Percentiles rank a stretch among this genome's conserved stretches.
These are phyloP conservation scores for Microstroma glucosiphilum DNA, from an alignment of 1,284 basidiomycete species.

Conservation along the genomic window DNA sequence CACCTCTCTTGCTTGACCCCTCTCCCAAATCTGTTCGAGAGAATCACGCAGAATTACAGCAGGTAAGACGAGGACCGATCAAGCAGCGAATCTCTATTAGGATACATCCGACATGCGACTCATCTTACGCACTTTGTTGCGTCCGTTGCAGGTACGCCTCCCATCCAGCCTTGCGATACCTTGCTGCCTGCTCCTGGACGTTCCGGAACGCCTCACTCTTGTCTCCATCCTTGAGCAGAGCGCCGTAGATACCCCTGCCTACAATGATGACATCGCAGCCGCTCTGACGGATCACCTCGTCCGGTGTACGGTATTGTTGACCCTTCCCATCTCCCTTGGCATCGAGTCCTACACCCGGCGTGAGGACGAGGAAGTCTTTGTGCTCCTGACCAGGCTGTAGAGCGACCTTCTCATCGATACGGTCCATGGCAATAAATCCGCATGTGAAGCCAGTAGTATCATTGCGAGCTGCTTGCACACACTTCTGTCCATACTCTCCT, in stretches of 20 bases:
- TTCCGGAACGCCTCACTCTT: slow-evolving; percentile 54
- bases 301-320: slow-evolving; percentile 91
- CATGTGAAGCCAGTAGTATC: slow-evolving; percentile 40
- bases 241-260: slow-evolving; percentile 85
- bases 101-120: too few species aligned
- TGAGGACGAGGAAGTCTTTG: slow-evolving; percentile 82
- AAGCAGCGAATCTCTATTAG: too few species aligned
- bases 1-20: too few species aligned
- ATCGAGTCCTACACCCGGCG: slow-evolving; percentile 87
- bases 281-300: slow-evolving; percentile 70
- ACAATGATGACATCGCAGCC: slow-evolving; percentile 99
- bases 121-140: slow-evolving; percentile 13
- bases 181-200: slow-evolving; percentile 67
- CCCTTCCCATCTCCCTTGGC: slow-evolving; percentile 79
- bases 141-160: slow-evolving; percentile 67
- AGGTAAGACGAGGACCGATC: too few species aligned
- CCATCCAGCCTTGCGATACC: slow-evolving; percentile 84
- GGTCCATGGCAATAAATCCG: slow-evolving; percentile 65
- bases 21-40: too few species aligned
- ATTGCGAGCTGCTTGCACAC: slow-evolving; percentile 58
- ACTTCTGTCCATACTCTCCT: slow-evolving; percentile 75
- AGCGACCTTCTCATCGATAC: slow-evolving; percentile 60
- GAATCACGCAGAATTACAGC: too few species aligned
- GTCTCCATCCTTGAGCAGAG: slow-evolving; percentile 52
- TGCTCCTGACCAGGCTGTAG: slow-evolving; percentile 37